These are phyloP conservation scores for Didymella lethalis DNA, from an alignment of 2,329 filamentous ascomycete genomes.

Conservation along the genomic window DNA sequence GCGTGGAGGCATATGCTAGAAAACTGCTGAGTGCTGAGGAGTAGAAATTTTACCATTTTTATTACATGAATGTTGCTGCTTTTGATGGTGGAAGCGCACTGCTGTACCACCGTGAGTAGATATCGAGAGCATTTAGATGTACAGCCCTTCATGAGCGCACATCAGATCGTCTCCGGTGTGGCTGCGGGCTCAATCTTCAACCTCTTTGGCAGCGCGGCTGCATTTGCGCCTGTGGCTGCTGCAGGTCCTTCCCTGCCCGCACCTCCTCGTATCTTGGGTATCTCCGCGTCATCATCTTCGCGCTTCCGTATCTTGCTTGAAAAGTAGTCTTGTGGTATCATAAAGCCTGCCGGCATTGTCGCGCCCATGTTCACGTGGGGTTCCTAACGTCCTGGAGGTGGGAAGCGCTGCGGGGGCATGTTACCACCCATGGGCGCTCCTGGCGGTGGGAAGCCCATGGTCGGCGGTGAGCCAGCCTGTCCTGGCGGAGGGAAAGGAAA, in stretches of 20 bases:
- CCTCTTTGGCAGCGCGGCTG: slow-evolving; percentile 23
- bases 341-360: slow-evolving; percentile 3
- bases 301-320: slow-evolving; percentile 20
- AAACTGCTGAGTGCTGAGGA: slow-evolving; percentile 21
- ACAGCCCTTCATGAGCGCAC: neutral
- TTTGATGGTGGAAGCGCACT: slow-evolving; percentile 14
- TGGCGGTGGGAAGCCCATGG: slow-evolving; percentile 51
- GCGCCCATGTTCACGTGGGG: slow-evolving; percentile 21
- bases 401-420: slow-evolving; percentile 39
- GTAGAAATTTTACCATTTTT: slow-evolving; percentile 2
- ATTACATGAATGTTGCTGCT: neutral
- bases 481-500: slow-evolving; percentile 41
- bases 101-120: slow-evolving; percentile 25
- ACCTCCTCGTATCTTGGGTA: slow-evolving; percentile 28
- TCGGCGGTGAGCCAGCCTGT: slow-evolving; percentile 43
- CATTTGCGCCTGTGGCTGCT: slow-evolving; percentile 36
- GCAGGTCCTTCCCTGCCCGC: slow-evolving; percentile 8
- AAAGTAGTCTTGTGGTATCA: slow-evolving; percentile 10
- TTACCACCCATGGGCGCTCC: slow-evolving; percentile 37
- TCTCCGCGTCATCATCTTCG: slow-evolving; percentile 27
- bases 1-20: slow-evolving; percentile 53
- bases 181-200: slow-evolving; percentile 14
- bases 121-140: slow-evolving; percentile 1
- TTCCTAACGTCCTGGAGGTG: slow-evolving; percentile 7
- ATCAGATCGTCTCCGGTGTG: neutral